These are phyloP conservation scores for Trichoderma simmonsii DNA, from an alignment of 2,329 filamentous ascomycete genomes.

Conservation along the genomic window DNA sequence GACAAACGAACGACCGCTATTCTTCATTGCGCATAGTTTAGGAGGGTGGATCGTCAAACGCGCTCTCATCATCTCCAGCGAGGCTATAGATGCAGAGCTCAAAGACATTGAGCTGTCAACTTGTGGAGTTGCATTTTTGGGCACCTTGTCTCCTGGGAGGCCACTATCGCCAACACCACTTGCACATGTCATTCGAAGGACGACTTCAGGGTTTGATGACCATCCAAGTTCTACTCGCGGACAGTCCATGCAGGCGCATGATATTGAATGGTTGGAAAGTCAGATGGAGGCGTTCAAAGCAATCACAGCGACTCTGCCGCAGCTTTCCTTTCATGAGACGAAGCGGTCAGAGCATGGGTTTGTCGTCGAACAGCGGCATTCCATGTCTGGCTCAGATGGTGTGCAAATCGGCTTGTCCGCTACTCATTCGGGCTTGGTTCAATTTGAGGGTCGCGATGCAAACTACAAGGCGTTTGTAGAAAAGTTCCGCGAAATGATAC, in stretches of 20 bases:
- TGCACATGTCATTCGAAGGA: slow-evolving; percentile 27
- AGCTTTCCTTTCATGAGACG: slow-evolving; percentile 29
- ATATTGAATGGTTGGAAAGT: slow-evolving; percentile 28
- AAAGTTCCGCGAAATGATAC: slow-evolving; percentile 26
- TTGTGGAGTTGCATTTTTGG: slow-evolving; percentile 29
- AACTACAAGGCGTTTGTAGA: slow-evolving; percentile 27
- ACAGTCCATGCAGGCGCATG: slow-evolving; percentile 14
- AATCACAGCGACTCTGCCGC: slow-evolving; percentile 24
- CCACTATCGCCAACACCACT: slow-evolving; percentile 27
- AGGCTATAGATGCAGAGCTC: slow-evolving; percentile 24
- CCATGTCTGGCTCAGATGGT: slow-evolving; percentile 28
- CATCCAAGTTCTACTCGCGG: neutral
- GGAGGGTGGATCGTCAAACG: slow-evolving; percentile 31
- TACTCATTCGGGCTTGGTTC: slow-evolving; percentile 26
- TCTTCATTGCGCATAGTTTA: slow-evolving; percentile 29
- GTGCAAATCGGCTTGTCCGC: slow-evolving; percentile 24
- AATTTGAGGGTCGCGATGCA: slow-evolving; percentile 26
- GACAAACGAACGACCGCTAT: slow-evolving; percentile 25
- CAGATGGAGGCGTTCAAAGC: slow-evolving; percentile 30
- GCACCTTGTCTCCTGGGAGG: slow-evolving; percentile 25
- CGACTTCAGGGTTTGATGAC: slow-evolving; percentile 23
- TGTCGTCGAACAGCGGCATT: slow-evolving; percentile 27
- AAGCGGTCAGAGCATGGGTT: slow-evolving; percentile 25
- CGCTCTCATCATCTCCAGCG: slow-evolving; percentile 29
- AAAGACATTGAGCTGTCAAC: slow-evolving; percentile 27